Evolutionary conservation across 768 basidiomycete species (phyloP), one percentile per base, ranked within the genome.

Genomic region (Boletus rubropictus): DNA sequence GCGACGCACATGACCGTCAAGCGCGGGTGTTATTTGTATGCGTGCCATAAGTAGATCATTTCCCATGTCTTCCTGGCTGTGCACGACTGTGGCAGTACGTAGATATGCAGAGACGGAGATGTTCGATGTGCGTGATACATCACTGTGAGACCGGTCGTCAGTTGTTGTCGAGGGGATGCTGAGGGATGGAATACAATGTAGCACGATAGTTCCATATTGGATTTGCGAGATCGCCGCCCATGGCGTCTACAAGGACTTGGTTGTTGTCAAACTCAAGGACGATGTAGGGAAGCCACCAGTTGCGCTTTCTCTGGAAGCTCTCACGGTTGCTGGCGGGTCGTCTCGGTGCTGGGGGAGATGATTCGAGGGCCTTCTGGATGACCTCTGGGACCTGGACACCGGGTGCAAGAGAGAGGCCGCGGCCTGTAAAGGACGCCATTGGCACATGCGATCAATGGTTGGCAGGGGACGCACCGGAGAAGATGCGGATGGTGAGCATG

Each of bases 211-310:
- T 92, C 95, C 96, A 99, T 41, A 89, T 78, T 3, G 96, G 96
- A 56, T 76, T 82, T 11, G 79, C 61, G 41, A 98, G 78, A 66
- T 97, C 91, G n/a, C 95, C 96, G 8, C 89, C 93, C 60, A 97
- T 77, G 10, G 94, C 93, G 71, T 98, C 95, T 47, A 98, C 85
- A 55, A 99, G 72, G 57, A 98, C 84, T 67, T 98, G 94, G 68
- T 98, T 98, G 76, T 91, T 92, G 72, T 92, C 89, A 72, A 94
- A 95, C 70, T 97, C 94, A 56, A 99, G 83, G 34, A 98, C 96
- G 63, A 98, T 88, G 57, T 88, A 98, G 24, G 96, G 96, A 29
- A 99, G 77, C 89, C 88, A 93, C 86, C 86, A 85, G 68, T 84
- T 86, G 50, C 93, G 90, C 67, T 84, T 90, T 54, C 96, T 78